Base-by-base conservation (phyloP, 305 asterid genomes). In the Fraxinus floribunda region DNA sequence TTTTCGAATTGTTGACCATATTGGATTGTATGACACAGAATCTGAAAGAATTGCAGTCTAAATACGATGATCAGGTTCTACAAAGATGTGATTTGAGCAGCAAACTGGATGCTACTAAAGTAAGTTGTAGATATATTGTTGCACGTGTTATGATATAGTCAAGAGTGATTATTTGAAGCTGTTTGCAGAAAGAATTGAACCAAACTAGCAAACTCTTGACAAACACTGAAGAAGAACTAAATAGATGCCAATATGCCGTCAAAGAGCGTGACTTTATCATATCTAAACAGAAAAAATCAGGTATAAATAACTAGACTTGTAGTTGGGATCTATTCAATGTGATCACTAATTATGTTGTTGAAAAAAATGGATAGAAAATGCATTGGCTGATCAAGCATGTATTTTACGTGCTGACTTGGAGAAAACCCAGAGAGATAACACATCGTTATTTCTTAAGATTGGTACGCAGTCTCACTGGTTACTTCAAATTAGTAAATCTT, bases 241-340 rank as follows among this genome's bases (percentile, higher is more conserved):
- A 81, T 75, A 86, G 39, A 76, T 89, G 89, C 77, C 92, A 88
- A 64, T 91, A 88, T 83, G 85, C 91, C 34, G 86, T 94, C n/a
- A 90, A 89, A 91, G 95, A 94, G 84, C 85, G 91, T 36, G 97
- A 92, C 66, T 94, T 89, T 78, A 83, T 91, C 79, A 91, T 93
- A 76, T 89, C 91, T n/a, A 94, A 90, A 80, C 95, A 91, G 85
- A 93, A 89, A 87, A 94, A 91, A 92, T 91, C 98, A 15, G 98
- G 97, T 94, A 88, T 55, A 24, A 9, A 22, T 64, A 3, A 24
- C 72, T 24, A 64, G 34, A 24, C 72, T 64, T 24, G 30, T 24
- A 24, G 72, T 64, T 64, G 32, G 34, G 32, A 64, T 24, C 32
- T 24, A 64, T 38, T 39, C 80, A 75, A 22, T 34, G 62, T 10